Percentiles rank a stretch among this genome's conserved stretches.
Evolutionary conservation across 768 basidiomycete species (phyloP).

Genomic region (Stropharia rugosoannulata): DNA sequence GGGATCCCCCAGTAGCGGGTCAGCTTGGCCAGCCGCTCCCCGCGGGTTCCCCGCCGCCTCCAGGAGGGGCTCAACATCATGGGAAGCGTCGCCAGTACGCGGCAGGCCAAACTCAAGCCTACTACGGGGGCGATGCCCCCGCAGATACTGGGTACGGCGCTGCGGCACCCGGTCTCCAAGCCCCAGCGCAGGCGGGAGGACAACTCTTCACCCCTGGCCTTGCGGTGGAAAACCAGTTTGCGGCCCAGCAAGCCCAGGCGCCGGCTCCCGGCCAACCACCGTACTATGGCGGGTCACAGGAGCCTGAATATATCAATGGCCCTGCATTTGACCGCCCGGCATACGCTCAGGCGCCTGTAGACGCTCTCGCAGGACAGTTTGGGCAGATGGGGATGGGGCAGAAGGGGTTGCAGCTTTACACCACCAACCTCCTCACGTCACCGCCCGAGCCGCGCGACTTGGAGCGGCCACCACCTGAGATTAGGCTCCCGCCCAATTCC

Average conservation of each 20-base stretch:
- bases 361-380: conserved; percentile 81
- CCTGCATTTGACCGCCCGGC: conserved; percentile 38
- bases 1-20: conserved; percentile 71
- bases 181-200: conserved; percentile 34
- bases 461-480: conserved; percentile 80
- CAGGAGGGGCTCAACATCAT: conserved; percentile 36
- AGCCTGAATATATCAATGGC: conserved; percentile 46
- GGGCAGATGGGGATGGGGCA: conserved; percentile 82
- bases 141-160: conserved; percentile 43
- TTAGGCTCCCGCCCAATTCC: conserved; percentile 83
- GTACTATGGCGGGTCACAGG: conserved; percentile 42
- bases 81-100: conserved; percentile 90
- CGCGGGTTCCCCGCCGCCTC: conserved; percentile 40
- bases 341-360: conserved; percentile 52
- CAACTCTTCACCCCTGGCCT: conserved; percentile 90
- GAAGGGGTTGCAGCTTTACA: conserved; percentile 77
- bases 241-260: conserved; percentile 48
- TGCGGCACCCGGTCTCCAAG: conserved; percentile 36
- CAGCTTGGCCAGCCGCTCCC: conserved; percentile 51
- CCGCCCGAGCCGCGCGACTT: conserved; percentile 91
- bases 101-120: conserved; percentile 88
- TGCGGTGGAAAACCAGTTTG: conserved; percentile 66
- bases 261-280: conserved; percentile 27
- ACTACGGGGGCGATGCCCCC: conserved; percentile 58
- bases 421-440: conserved; percentile 89